Base-by-base conservation (phyloP, 768 basidiomycete genomes). In the Dacryopinax primogenitus region DNA sequence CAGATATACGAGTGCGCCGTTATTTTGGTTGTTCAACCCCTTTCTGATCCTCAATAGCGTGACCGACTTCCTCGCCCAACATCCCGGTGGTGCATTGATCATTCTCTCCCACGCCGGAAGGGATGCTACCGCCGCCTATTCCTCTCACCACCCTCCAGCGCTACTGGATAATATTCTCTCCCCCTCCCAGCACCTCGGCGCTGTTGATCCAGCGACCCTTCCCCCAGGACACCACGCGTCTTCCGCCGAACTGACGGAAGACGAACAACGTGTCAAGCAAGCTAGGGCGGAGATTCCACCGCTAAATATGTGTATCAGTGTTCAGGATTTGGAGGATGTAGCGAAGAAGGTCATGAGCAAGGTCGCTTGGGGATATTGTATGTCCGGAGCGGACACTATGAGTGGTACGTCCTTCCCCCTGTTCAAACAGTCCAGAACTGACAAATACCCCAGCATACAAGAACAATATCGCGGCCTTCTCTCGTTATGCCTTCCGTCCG, bases 291-390 rank as follows among this genome's bases (percentile, higher is more conserved):
- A 58, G 26, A 30, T 30, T 18, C 51, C 51, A 13, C 51, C 51
- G 3, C 4, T 58, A 2, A 30, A 58, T 21, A 11, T 18, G 9
- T 58, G 51, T 30, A 32, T 58, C 18, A 58, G 26, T 30, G 51
- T 58, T 13, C 51, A 58, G 51, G 51, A 58, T 18, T 30, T 58
- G 51, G 51, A 58, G 51, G 51, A 58, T 18, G 86, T 98, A 62
- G 93, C 92, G 9, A 87, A 82, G 74, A 78, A 78, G 70, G 86
- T 90, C 11, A 86, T 98, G 79, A 77, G 84, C 1, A 86, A 87
- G 35, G 90, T 91, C 73, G 91, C 91, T 0, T 97, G 94, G 94
- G 94, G 92, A 3, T 94, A 94, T 73, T 94, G 96, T 71, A 92
- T 88, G 0, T 93, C 91, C n/a, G 94, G 92, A 18, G 86, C 95